Evolutionary conservation across 345 rosid genomes (phyloP).

Genomic region (Citrus hindsii): DNA sequence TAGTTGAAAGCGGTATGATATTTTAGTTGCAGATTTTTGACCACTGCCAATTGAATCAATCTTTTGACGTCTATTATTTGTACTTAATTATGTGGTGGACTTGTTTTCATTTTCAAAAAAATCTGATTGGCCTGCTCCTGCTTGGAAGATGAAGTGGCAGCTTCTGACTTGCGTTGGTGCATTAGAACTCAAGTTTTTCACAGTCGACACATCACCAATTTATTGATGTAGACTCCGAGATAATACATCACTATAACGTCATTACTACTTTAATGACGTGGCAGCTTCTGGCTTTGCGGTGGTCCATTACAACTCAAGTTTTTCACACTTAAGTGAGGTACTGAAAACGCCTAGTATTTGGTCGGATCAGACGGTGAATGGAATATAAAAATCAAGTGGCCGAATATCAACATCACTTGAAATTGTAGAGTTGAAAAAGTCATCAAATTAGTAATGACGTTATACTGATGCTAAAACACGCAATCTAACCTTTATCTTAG

Average conservation of each 20-base stretch:
- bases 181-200: background rate
- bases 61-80: background rate
- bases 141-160: constrained; percentile 8
- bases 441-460: constrained; percentile 18
- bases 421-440: background rate
- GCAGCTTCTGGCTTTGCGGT: background rate
- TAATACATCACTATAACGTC: too few species aligned
- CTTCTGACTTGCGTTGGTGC: background rate
- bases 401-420: background rate
- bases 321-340: background rate
- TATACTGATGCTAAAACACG: constrained; percentile 26
- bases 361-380: background rate
- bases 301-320: background rate
- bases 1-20: too few species aligned
- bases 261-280: background rate
- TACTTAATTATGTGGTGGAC: background rate
- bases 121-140: background rate
- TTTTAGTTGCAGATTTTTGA: constrained; percentile 28
- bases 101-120: too few species aligned
- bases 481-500: constrained; percentile 21
- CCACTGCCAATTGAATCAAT: background rate
- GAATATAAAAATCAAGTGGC: background rate
- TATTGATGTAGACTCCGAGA: too few species aligned
- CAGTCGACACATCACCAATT: background rate
- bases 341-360: background rate